Evolutionary conservation across 106 monocot species (phyloP).

Genomic region (Acanthochlamys bracteata): DNA sequence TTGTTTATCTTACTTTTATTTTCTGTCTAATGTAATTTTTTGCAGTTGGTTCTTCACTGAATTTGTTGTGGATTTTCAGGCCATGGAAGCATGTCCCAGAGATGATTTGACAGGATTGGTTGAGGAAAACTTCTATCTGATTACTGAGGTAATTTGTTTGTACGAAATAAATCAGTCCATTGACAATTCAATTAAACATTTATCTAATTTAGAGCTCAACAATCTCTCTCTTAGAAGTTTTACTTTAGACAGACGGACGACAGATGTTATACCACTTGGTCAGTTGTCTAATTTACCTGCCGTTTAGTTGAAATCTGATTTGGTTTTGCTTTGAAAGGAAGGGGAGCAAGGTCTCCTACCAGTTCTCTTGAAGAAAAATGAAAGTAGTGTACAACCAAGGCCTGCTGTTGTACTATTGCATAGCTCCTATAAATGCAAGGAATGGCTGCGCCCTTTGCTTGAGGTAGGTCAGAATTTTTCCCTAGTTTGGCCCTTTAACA

Average conservation of each 20-base stretch:
- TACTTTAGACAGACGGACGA: too few species aligned
- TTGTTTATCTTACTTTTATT: constrained; percentile 4
- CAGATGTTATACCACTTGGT: too few species aligned
- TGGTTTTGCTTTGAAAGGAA: constrained; percentile 20
- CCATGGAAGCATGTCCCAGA: constrained; percentile 81
- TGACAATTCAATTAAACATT: too few species aligned
- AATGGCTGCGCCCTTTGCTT: constrained; percentile 89
- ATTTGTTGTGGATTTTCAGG: constrained; percentile 28
- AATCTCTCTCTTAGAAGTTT: too few species aligned
- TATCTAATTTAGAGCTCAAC: too few species aligned
- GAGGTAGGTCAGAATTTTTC: constrained; percentile 40
- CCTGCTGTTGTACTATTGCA: constrained; percentile 88
- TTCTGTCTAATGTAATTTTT: background rate
- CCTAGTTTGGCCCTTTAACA: background rate
- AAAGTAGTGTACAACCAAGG: constrained; percentile 25
- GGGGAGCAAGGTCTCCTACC: constrained; percentile 90
- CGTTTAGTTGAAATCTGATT: background rate
- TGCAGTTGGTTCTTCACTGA: background rate
- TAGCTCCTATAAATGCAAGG: constrained; percentile 89
- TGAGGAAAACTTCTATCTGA: constrained; percentile 79
- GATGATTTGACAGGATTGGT: constrained; percentile 36
- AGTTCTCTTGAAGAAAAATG: constrained; percentile 64
- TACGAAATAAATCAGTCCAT: background rate
- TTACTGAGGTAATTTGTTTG: constrained; percentile 45
- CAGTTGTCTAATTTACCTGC: too few species aligned